Conservation (phyloP, 2,329 filamentous ascomycete genomes). For the Monosporascus sp. region DNA sequence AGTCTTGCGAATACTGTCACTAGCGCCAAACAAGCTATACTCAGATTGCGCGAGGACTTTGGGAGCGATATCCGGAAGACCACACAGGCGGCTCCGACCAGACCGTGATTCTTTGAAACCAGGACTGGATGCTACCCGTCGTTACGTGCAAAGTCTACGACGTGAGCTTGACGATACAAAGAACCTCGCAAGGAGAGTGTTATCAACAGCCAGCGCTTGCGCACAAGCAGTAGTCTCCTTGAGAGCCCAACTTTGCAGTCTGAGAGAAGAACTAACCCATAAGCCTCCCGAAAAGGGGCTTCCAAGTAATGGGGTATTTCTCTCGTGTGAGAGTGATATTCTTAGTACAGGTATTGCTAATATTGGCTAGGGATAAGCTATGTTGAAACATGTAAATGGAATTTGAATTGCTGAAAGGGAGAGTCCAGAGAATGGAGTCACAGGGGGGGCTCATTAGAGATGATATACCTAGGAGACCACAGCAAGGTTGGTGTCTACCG, state of each 20-base stretch:
- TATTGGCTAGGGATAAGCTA: slow-evolving; percentile 32
- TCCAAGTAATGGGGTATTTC: slow-evolving; percentile 14
- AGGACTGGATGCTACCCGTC: slow-evolving; percentile 3
- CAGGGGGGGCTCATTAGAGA: slow-evolving; percentile 5
- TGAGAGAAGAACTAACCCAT: slow-evolving; percentile 23
- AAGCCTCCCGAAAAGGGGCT: slow-evolving; percentile 14
- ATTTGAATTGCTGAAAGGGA: slow-evolving; percentile 33
- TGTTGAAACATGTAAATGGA: slow-evolving; percentile 38
- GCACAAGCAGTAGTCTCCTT: slow-evolving; percentile 27
- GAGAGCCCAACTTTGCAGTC: slow-evolving; percentile 27
- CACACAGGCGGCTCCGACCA: slow-evolving; percentile 2
- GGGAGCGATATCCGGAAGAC: slow-evolving; percentile 7
- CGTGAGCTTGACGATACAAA: slow-evolving; percentile 15
- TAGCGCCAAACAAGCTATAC: slow-evolving; percentile 13
- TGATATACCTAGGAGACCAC: not conserved
- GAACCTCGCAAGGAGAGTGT: slow-evolving; percentile 17
- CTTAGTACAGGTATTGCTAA: slow-evolving; percentile 33
- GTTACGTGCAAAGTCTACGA: slow-evolving; percentile 3
- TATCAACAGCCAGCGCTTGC: slow-evolving; percentile 19
- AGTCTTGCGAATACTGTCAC: slow-evolving; percentile 7
- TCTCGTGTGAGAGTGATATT: slow-evolving; percentile 33
- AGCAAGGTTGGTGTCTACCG: not conserved
- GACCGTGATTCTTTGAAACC: slow-evolving; percentile 5
- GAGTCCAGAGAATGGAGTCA: slow-evolving; percentile 30
- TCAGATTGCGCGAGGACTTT: slow-evolving; percentile 17